Base-by-base conservation (phyloP, 345 rosid genomes). In the Punica granatum region DNA sequence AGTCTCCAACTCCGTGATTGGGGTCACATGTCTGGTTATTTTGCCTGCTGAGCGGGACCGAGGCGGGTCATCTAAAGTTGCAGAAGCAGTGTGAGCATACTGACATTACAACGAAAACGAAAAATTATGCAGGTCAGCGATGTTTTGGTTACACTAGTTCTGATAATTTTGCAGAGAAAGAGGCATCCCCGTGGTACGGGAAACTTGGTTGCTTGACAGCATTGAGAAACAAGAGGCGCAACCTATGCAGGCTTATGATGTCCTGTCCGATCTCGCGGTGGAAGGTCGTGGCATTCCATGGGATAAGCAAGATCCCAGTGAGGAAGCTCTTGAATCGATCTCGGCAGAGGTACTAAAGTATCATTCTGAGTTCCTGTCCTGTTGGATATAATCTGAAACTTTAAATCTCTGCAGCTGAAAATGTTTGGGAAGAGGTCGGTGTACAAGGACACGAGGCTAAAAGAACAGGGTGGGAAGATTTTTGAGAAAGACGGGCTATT, bases 351-450 rank as follows among this genome's bases (percentile, higher is more conserved):
- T 84, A 69, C 10, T n/a, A 10, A 16, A 11, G 35, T 33, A 33
- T 36, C 7, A 14, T n/a, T 15, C 34, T 16, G 26, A 31, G 59
- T 43, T 59, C 15, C 31, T 7, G 15, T 23, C 21, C 33, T 30
- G 11, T 32, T 32, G 3, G 33, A 3, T 16, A 10, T 18, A 41
- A 34, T 60, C 25, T 61, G 33, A 4, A 46, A 16, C 31, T 31
- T 18, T 9, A 9, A 44, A 15, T 43, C 32, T 23, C 35, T 84
- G 76, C 83, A 90, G 96, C 79, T 92, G 16, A 90, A 88, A 69
- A 70, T 90, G 67, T 79, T 70, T 54, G 98, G 92, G 14, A 92
- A 92, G 65, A 82, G 80, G 73, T 83, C 83, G 39, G 92, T 90
- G 18, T 77, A 86, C 77, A 87, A 80, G 72, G 92, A 90, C 43